These are phyloP conservation scores for Saccharomycopsis lassenensis DNA, from an alignment of 805 yeast genomes.

Conservation along the genomic window DNA sequence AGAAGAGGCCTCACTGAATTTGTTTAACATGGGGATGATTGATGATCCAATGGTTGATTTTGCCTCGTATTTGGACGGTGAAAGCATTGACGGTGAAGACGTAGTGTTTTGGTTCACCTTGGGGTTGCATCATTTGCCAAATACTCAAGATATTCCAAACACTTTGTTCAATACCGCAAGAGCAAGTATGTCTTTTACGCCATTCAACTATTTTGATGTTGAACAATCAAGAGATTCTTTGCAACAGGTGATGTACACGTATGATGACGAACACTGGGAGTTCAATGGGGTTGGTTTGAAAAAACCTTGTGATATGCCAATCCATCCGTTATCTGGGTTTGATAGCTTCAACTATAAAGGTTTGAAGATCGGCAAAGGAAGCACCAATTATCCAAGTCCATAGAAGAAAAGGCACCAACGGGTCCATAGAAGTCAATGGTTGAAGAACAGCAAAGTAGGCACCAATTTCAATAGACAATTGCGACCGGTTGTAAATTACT, in stretches of 20 bases:
- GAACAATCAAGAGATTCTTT: conserved; percentile 21
- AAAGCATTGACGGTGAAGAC: conserved; percentile 22
- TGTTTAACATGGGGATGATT: no score
- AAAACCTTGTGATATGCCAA: conserved; percentile 17
- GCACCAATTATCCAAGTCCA: conserved; percentile 19
- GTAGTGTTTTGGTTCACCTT: conserved; percentile 24
- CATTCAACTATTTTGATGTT: conserved; percentile 23
- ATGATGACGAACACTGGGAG: conserved; percentile 20
- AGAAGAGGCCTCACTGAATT: no score
- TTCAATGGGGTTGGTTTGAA: conserved; percentile 20
- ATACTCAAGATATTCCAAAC: conserved; percentile 24
- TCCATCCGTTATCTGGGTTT: conserved; percentile 18
- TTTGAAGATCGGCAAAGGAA: conserved; percentile 19
- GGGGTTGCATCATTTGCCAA: conserved; percentile 24
- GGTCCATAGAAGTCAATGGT: no score
- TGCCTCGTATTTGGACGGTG: conserved; percentile 21
- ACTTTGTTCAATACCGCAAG: conserved; percentile 23
- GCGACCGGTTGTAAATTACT: no score
- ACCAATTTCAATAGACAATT: no score
- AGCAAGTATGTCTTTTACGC: conserved; percentile 21
- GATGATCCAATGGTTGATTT: conserved; percentile 22
- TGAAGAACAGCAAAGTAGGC: no score
- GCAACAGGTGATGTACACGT: conserved; percentile 21
- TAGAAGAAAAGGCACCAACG: no score
- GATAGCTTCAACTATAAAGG: conserved; percentile 21